Base-by-base conservation (phyloP, 768 basidiomycete species). In the Mycena haematopus region DNA sequence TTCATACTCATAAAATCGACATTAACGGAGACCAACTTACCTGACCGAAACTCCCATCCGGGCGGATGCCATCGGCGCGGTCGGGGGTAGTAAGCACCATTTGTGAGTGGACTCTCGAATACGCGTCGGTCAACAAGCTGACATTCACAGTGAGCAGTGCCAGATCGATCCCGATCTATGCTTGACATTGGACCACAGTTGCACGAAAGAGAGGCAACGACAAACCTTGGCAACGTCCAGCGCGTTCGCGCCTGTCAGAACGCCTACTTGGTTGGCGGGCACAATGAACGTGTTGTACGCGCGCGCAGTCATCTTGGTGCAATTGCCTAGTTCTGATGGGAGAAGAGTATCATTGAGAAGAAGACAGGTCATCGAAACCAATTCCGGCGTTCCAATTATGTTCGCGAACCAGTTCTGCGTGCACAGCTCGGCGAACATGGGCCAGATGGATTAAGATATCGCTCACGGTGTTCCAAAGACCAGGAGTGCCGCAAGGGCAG, bases 351-450 rank as follows among this genome's bases (percentile, higher is more conserved):
- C 74, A 54, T 82, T 77, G 52, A 90, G 73, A 5, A 90, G 74
- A 1, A 89, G 74, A 69, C 88, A 89, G 0, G 79, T 75, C 69
- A 84, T 80, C n/a, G 82, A 80, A 38, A 84, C 84, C 19, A 86
- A 74, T 44, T 77, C 78, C 0, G 89, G 88, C 14, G 88, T 84
- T 19, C 84, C 78, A 49, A 91, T 89, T 35, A 86, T 78, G 83
- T 87, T 87, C 6, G 82, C 81, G 66, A 80, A 86, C 88, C 87
- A 89, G 68, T 88, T 89, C 88, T 90, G 36, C 13, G 22, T n/a
- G 29, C 13, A 21, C 13, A 42, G 19, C 15, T 31, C 6, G 33
- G 15, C 27, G 42, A 49, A 50, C 29, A 33, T 27, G 45, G 25
- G 3, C 3, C 24, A 46, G 21, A 46, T 17, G 47, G 11, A n/a